Evolutionary conservation across 495 filamentous ascomycete genomes (phyloP).

Genomic region (Aspergillus carlsbadensis): DNA sequence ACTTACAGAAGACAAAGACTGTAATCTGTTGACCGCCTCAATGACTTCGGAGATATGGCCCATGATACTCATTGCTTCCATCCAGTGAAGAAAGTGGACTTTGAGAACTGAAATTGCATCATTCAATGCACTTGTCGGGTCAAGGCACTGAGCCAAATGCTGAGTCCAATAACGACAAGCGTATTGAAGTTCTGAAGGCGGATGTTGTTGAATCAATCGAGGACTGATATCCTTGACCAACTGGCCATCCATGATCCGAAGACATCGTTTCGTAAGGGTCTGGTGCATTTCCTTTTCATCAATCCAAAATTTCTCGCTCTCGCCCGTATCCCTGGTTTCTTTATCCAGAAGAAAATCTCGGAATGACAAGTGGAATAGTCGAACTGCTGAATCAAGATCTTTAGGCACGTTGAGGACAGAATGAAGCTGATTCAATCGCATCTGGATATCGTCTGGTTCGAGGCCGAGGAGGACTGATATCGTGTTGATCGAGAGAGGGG

Average conservation of each 20-base stretch:
- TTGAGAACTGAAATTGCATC: conserved; percentile 34
- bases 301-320: conserved; percentile 11
- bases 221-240: conserved; percentile 36
- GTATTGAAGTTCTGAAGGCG: conserved; percentile 36
- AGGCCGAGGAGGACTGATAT: conserved; percentile 19
- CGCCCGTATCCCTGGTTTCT: background rate
- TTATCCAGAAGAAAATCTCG: conserved; percentile 23
- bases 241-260: conserved; percentile 27
- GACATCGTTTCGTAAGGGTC: conserved; percentile 16
- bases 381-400: conserved; percentile 19
- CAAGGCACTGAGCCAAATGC: conserved; percentile 37
- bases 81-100: background rate
- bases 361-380: conserved; percentile 24
- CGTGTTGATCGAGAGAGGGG: conserved; percentile 21
- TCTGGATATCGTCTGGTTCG: conserved; percentile 9
- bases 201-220: conserved; percentile 14
- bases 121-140: conserved; percentile 19
- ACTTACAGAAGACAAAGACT: no score
- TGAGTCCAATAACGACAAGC: conserved; percentile 42
- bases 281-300: conserved; percentile 18
- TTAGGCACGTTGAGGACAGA: conserved; percentile 29
- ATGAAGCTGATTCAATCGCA: conserved; percentile 20
- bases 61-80: no score
- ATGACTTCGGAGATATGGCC: no score
- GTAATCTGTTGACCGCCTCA: no score